These are phyloP conservation scores for Pseudogymnoascus sp. DNA, from an alignment of 2,329 filamentous ascomycete species.

Conservation along the genomic window DNA sequence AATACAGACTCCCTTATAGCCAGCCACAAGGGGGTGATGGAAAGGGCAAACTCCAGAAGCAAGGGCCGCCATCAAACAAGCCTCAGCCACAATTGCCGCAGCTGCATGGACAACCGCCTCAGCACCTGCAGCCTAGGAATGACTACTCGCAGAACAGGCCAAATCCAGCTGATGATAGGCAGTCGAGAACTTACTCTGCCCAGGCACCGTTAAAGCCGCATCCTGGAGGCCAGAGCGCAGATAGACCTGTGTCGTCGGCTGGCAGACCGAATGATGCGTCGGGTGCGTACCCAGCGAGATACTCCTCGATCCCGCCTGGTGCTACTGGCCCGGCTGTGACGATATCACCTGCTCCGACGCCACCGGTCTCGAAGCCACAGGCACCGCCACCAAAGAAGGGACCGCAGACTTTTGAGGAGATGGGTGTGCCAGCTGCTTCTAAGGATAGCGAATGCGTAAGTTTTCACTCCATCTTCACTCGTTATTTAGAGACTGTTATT, in stretches of 20 bases:
- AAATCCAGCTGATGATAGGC: not conserved
- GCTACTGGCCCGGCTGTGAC: conserved; percentile 2
- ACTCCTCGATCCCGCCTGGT: not conserved
- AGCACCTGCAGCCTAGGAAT: not conserved
- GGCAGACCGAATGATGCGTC: not conserved
- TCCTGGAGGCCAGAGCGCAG: not conserved
- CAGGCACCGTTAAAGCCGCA: not conserved
- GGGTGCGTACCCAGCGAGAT: not conserved
- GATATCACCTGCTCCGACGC: not conserved
- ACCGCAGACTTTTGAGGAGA: conserved; percentile 93
- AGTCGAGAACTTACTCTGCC: not conserved
- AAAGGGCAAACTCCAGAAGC: not conserved
- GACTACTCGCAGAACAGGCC: not conserved
- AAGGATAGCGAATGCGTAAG: conserved; percentile 81
- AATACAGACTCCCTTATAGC: not conserved
- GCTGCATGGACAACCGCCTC: not conserved
- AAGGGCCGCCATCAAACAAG: not conserved
- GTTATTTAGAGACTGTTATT: not conserved
- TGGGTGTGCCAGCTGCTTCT: conserved; percentile 84
- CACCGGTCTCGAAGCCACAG: conserved; percentile 11
- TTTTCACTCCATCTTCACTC: not conserved
- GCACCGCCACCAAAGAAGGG: conserved; percentile 48
- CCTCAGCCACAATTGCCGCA: not conserved
- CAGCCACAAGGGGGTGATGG: not conserved
- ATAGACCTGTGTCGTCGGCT: not conserved